Conservation (phyloP, 108 stramenopile species). For the Pseudonitzschia delicatissima region DNA sequence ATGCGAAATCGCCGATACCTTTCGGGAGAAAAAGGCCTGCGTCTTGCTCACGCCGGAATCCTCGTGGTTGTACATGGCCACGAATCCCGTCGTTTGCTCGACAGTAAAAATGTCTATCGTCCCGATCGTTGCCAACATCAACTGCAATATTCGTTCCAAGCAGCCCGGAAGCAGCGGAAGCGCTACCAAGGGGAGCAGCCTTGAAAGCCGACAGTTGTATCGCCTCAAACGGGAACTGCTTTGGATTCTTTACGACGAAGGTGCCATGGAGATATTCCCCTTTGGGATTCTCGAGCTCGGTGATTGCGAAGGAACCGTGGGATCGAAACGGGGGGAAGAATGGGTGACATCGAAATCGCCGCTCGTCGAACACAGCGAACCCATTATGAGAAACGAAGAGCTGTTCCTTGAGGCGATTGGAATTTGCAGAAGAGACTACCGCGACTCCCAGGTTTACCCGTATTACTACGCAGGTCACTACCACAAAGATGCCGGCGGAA, state of each 20-base stretch:
- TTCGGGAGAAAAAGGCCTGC: slow-evolving; percentile 2
- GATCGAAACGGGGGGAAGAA: slow-evolving; percentile 38
- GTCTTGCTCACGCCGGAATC: slow-evolving; percentile 39
- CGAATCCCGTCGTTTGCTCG: slow-evolving; percentile 49
- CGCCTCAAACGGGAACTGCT: slow-evolving; percentile 55
- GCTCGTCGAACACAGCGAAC: not conserved
- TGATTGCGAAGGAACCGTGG: slow-evolving; percentile 60
- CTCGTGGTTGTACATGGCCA: slow-evolving; percentile 64
- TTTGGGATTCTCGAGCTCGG: slow-evolving; percentile 59
- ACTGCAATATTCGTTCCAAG: slow-evolving; percentile 42
- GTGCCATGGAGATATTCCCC: slow-evolving; percentile 39
- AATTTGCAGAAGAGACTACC: slow-evolving; percentile 27
- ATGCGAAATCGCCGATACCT: slow-evolving; percentile 37
- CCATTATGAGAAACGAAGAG: slow-evolving; percentile 34
- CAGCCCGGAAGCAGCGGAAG: not conserved
- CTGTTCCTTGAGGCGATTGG: slow-evolving; percentile 46
- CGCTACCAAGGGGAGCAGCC: slow-evolving; percentile 2
- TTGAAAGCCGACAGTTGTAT: slow-evolving; percentile 42
- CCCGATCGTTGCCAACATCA: slow-evolving; percentile 51
- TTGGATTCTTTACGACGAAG: slow-evolving; percentile 52
- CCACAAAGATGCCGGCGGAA: slow-evolving; percentile 51
- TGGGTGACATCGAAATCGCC: slow-evolving; percentile 18
- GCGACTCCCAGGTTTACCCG: slow-evolving; percentile 50
- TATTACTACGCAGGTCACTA: slow-evolving; percentile 49
- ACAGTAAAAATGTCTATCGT: slow-evolving; percentile 44